phyloP scores from a whole-genome alignment of 1,284 basidiomycete species.

The Violaceomyces palustris region DNA sequence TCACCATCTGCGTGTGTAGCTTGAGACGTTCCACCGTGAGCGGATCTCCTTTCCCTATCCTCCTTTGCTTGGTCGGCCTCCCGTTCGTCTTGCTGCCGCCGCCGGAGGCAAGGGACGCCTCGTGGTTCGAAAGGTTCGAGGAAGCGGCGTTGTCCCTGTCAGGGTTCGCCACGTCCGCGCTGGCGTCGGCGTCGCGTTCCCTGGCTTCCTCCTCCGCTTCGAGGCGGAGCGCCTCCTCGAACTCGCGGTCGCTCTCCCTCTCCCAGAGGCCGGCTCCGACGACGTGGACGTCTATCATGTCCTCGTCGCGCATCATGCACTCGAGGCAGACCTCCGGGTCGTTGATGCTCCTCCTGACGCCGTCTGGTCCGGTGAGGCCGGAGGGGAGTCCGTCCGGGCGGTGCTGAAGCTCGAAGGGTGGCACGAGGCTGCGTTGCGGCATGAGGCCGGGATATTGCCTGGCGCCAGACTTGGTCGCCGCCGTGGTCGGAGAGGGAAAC shows the following conservation, averaged over 20 bases:
- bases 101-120: neutral
- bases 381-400: conserved; percentile 45
- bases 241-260: conserved; percentile 76
- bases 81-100: neutral
- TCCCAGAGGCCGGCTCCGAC: conserved; percentile 83
- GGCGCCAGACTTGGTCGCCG: conserved; percentile 15
- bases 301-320: conserved; percentile 97
- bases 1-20: conserved; percentile 77
- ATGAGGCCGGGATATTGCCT: conserved; percentile 44
- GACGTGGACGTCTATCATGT: conserved; percentile 93
- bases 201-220: conserved; percentile 57
- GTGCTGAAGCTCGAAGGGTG: conserved; percentile 51
- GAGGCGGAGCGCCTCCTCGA: conserved; percentile 69
- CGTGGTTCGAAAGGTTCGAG: neutral
- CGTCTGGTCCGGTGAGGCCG: conserved; percentile 41
- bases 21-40: conserved; percentile 61
- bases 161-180: too few relatives aligned
- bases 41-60: conserved; percentile 51
- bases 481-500: conserved; percentile 22
- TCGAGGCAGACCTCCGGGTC: conserved; percentile 81
- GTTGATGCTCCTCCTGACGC: conserved; percentile 39
- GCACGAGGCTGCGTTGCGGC: conserved; percentile 46
- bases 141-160: conserved; percentile 16
- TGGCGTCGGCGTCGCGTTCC: neutral
- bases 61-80: conserved; percentile 62